These are phyloP conservation scores for Blastomyces silverae DNA, from an alignment of 2,329 filamentous ascomycete genomes.

Conservation along the genomic window DNA sequence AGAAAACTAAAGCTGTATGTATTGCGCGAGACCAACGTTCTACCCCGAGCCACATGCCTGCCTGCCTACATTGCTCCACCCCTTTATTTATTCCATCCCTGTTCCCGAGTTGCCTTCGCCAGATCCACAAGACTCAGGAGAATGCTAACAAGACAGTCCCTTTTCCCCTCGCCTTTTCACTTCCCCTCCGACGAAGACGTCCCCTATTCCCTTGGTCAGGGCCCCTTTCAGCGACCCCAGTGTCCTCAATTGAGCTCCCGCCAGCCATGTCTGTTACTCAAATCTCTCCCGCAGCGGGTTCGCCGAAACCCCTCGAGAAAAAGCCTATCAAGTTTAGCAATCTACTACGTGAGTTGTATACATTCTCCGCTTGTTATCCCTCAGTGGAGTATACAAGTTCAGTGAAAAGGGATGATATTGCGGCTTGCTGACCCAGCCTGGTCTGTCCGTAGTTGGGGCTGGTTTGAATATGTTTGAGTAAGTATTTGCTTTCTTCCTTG, in stretches of 20 bases:
- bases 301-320: conserved; percentile 70
- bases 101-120: neutral
- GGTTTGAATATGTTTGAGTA: conserved; percentile 93
- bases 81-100: neutral
- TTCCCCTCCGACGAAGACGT: conserved; percentile 11
- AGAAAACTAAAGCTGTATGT: neutral
- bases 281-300: conserved; percentile 22
- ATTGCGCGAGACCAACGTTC: neutral
- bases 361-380: neutral
- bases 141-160: neutral
- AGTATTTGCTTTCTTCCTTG: conserved; percentile 30
- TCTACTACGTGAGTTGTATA: conserved; percentile 59
- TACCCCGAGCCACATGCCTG: neutral
- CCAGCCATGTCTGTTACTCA: conserved; percentile 28
- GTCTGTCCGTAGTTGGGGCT: conserved; percentile 57
- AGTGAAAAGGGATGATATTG: neutral
- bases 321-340: conserved; percentile 99
- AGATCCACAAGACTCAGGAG: neutral
- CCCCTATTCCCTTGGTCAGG: conserved; percentile 86
- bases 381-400: neutral
- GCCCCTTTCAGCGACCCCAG: conserved; percentile 59
- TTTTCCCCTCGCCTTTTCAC: neutral
- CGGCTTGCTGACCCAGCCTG: conserved; percentile 24
- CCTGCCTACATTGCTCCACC: neutral
- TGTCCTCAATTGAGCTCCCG: conserved; percentile 42